A percentile compares a stretch with the other conserved stretches of the same genome.
Conservation (phyloP, 805 yeast genomes). For the Ogataea kodamae region DNA sequence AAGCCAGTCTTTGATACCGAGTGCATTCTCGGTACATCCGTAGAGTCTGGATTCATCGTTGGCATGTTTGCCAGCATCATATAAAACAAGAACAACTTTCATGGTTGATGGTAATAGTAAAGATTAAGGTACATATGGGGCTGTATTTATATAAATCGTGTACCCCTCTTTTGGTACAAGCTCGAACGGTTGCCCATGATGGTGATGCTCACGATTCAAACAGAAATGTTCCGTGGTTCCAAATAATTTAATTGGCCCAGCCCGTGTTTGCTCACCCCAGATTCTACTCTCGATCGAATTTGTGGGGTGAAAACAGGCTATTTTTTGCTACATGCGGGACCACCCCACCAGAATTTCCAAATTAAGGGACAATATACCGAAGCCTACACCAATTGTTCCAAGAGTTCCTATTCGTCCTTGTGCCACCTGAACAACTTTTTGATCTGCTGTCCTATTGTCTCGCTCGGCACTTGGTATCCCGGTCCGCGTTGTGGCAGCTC, state of each 20-base stretch:
- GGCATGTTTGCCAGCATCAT: constrained; percentile 59
- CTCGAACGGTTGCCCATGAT: too few species aligned
- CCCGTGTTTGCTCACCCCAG: constrained; percentile 14
- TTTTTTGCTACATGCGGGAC: constrained; percentile 16
- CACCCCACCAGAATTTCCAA: constrained; percentile 5
- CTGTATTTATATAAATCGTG: too few species aligned
- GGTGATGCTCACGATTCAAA: too few species aligned
- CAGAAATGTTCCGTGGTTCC: too few species aligned
- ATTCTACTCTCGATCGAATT: constrained; percentile 13
- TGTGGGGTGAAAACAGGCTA: constrained; percentile 23
- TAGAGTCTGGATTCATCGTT: constrained; percentile 55
- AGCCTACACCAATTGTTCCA: constrained; percentile 6
- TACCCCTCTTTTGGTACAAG: constrained; percentile 12
- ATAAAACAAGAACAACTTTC: constrained; percentile 55
- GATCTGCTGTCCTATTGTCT: constrained; percentile 30
- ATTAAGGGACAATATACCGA: constrained; percentile 6
- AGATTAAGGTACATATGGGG: too few species aligned
- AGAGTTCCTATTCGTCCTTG: constrained; percentile 4
- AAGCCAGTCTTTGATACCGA: constrained; percentile 64
- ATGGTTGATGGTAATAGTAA: constrained; percentile 15
- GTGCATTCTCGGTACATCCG: constrained; percentile 73
- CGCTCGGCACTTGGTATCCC: constrained; percentile 30
- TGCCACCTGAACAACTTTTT: constrained; percentile 21
- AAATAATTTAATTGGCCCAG: constrained; percentile 16
- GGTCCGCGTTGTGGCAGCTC: constrained; percentile 22